Conservation (phyloP, 2,329 filamentous ascomycete species). For the Aspergillus aculeatus region DNA sequence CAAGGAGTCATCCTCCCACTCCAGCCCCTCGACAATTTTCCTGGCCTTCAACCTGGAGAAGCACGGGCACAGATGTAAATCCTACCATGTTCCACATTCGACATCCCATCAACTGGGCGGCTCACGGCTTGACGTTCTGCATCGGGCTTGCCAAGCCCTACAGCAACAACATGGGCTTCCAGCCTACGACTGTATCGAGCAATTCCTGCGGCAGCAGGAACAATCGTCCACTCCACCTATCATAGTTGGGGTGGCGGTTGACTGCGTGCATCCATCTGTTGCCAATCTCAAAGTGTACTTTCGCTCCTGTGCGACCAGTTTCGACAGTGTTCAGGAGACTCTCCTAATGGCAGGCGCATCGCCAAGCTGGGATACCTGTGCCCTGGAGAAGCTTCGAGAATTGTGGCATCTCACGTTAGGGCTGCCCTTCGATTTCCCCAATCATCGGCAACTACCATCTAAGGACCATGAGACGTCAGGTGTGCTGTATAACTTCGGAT, state of each 20-base stretch:
- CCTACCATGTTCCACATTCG: not conserved
- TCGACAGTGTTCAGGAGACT: not conserved
- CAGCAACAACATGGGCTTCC: not conserved
- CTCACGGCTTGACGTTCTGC: not conserved
- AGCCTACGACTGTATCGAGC: not conserved
- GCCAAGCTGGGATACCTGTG: not conserved
- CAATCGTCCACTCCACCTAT: not conserved
- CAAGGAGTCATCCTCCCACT: not conserved
- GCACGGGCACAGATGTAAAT: not conserved
- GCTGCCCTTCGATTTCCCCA: not conserved
- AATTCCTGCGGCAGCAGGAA: not conserved
- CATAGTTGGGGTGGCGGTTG: not conserved
- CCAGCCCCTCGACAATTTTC: not conserved
- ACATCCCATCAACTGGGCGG: not conserved
- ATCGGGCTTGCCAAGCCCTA: not conserved
- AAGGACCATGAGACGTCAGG: not conserved
- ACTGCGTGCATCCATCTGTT: not conserved
- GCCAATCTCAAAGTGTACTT: not conserved
- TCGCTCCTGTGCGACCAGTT: not conserved
- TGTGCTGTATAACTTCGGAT: constrained; percentile 6
- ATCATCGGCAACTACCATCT: not conserved
- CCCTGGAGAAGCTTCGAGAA: not conserved
- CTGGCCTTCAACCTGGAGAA: not conserved
- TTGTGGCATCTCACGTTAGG: constrained; percentile 1
- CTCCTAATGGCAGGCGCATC: not conserved